These are phyloP conservation scores for Leccinellum albellum DNA, from an alignment of 768 basidiomycete species.

Conservation along the genomic window DNA sequence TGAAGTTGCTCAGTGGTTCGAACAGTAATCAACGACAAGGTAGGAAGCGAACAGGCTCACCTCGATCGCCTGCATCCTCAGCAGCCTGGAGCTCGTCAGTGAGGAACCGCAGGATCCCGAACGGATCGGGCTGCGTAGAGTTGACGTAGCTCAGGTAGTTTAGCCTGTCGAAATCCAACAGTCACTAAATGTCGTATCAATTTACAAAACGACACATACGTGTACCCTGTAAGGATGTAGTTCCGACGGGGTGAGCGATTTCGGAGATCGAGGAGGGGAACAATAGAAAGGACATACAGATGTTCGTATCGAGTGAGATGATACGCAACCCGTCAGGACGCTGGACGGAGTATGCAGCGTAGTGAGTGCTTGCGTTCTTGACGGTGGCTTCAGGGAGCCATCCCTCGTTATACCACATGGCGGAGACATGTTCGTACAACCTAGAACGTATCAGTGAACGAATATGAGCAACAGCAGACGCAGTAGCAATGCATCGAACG, in stretches of 20 bases:
- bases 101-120: conserved; percentile 48
- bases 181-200: not conserved
- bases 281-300: conserved; percentile 38
- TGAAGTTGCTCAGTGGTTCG: not conserved
- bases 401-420: conserved; percentile 43
- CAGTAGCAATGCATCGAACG: not conserved
- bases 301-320: conserved; percentile 49
- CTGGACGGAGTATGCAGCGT: conserved; percentile 44
- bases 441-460: conserved; percentile 17
- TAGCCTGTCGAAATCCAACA: conserved; percentile 20
- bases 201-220: conserved; percentile 22
- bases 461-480: not conserved
- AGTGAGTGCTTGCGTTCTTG: conserved; percentile 42
- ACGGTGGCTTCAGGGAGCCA: conserved; percentile 41
- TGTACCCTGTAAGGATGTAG: conserved; percentile 27
- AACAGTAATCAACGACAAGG: not conserved
- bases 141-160: conserved; percentile 52
- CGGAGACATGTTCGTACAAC: conserved; percentile 48
- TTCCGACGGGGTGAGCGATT: not conserved
- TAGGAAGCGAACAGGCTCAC: conserved; percentile 16
- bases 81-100: conserved; percentile 53
- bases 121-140: conserved; percentile 40
- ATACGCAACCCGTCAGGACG: conserved; percentile 44
- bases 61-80: conserved; percentile 45
- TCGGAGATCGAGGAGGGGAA: not conserved